A percentile compares a stretch with the other conserved stretches of the same genome.
Evolutionary conservation across 2,329 filamentous ascomycete genomes (phyloP).

Genomic region (Neofusicoccum parvum): DNA sequence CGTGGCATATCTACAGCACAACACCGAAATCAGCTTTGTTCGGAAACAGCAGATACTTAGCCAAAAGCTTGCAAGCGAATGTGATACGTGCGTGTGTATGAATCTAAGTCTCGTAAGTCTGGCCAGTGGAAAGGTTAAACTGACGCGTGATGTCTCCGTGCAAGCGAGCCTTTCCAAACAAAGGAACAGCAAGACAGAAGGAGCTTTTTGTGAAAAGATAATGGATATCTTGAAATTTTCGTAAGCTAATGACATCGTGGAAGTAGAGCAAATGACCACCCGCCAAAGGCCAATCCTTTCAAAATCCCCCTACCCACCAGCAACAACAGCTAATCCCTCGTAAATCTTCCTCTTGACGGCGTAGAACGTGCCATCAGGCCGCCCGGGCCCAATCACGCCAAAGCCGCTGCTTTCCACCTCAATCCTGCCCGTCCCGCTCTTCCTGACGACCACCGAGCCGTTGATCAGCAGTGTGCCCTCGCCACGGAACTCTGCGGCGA

Average conservation of each 20-base stretch:
- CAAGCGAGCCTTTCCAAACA: not conserved
- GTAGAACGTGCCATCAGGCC: constrained; percentile 71
- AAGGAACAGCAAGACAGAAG: not conserved
- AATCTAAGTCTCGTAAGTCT: too few species aligned
- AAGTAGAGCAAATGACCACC: not conserved
- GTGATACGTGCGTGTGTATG: too few species aligned
- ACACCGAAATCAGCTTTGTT: too few species aligned
- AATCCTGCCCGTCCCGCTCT: constrained; percentile 82
- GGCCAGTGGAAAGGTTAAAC: too few species aligned
- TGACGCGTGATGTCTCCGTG: too few species aligned
- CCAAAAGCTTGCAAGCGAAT: too few species aligned
- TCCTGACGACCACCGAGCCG: constrained; percentile 82
- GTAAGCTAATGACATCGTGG: not conserved
- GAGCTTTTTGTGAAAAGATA: not conserved
- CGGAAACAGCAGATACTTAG: too few species aligned
- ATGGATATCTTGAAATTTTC: not conserved
- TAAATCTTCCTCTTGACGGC: constrained; percentile 91
- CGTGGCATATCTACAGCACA: too few species aligned
- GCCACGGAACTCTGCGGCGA: constrained; percentile 88
- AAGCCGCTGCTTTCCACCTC: constrained; percentile 76
- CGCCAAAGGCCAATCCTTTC: not conserved
- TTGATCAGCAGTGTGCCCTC: constrained; percentile 92
- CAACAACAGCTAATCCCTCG: constrained; percentile 88
- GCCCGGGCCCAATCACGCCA: constrained; percentile 35
- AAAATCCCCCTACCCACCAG: constrained; percentile 53